phyloP scores from a whole-genome alignment of 106 monocot genomes.

The Amphibolis antarctica region DNA sequence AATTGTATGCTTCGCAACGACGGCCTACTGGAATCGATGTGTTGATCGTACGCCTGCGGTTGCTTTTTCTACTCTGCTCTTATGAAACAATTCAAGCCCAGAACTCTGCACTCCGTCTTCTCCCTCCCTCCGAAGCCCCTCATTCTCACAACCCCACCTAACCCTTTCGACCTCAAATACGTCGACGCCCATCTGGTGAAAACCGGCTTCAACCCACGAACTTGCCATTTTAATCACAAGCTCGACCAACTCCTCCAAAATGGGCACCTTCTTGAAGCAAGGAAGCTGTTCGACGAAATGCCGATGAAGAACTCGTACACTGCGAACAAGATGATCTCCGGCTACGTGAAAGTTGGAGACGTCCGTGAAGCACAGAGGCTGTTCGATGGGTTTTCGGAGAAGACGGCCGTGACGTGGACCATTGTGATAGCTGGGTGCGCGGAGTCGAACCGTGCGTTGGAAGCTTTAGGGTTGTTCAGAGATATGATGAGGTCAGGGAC shows the following conservation, averaged over 20 bases:
- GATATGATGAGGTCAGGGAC: conserved; percentile 31
- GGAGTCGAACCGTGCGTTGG: not conserved
- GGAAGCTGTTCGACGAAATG: conserved; percentile 70
- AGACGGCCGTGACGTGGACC: conserved; percentile 72
- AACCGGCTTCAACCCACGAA: conserved; percentile 39
- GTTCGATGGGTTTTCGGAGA: conserved; percentile 30
- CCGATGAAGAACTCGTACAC: conserved; percentile 48
- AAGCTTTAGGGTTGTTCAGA: conserved; percentile 34
- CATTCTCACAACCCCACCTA: not conserved
- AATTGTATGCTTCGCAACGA: too few species aligned
- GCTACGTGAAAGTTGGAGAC: conserved; percentile 44
- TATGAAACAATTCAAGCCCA: not conserved
- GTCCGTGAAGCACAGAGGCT: conserved; percentile 37
- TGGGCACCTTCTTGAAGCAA: conserved; percentile 28
- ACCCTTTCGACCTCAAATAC: conserved; percentile 4
- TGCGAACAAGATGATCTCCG: conserved; percentile 60
- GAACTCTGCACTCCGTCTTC: conserved; percentile 2
- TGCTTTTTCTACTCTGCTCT: too few species aligned
- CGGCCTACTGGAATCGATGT: too few species aligned
- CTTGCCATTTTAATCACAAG: conserved; percentile 27
- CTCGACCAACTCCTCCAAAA: conserved; percentile 26
- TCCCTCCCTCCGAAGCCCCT: not conserved
- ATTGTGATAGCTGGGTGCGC: conserved; percentile 57
- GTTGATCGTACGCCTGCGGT: too few species aligned
- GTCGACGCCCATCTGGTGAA: conserved; percentile 46